Evolutionary conservation across 139 green algal genomes (phyloP).

Genomic region (Axilococcus clingmanii): DNA sequence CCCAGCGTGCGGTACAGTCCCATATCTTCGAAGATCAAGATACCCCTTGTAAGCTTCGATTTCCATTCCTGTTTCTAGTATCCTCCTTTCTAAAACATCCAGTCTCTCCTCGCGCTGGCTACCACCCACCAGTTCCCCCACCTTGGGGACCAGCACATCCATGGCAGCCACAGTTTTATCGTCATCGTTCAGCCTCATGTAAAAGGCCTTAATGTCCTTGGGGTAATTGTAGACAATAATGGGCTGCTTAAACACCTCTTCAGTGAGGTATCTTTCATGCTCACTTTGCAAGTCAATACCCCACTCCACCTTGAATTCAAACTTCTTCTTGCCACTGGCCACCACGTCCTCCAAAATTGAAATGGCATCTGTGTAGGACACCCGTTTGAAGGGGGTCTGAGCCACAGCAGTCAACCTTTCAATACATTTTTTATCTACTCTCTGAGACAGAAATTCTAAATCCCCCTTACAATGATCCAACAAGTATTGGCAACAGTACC

Average conservation of each 20-base stretch:
- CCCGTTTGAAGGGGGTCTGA: slow-evolving; percentile 67
- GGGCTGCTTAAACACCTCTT: slow-evolving; percentile 88
- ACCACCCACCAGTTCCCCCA: slow-evolving; percentile 88
- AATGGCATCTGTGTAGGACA: slow-evolving; percentile 92
- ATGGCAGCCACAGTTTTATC: slow-evolving; percentile 96
- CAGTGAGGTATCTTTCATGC: slow-evolving; percentile 92
- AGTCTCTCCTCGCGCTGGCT: slow-evolving; percentile 81
- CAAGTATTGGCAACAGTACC: slow-evolving; percentile 61
- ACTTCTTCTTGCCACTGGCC: slow-evolving; percentile 57
- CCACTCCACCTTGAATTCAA: slow-evolving; percentile 54
- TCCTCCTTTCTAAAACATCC: slow-evolving; percentile 56
- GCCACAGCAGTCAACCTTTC: slow-evolving; percentile 75
- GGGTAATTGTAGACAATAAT: slow-evolving; percentile 97
- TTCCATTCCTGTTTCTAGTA: slow-evolving; percentile 65
- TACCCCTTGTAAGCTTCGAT: slow-evolving; percentile 80
- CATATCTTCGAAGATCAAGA: slow-evolving; percentile 90
- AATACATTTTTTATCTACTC: slow-evolving; percentile 72
- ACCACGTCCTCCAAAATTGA: slow-evolving; percentile 75
- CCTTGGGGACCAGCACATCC: slow-evolving; percentile 94
- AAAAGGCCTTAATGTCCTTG: slow-evolving; percentile 93
- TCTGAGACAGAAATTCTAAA: slow-evolving; percentile 74
- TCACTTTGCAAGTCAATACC: slow-evolving; percentile 51
- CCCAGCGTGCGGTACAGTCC: slow-evolving; percentile 83
- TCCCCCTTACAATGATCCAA: slow-evolving; percentile 64
- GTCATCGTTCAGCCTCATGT: slow-evolving; percentile 97